These are phyloP conservation scores for Rhizopogon vulgaris DNA, from an alignment of 768 basidiomycete species.

Conservation along the genomic window DNA sequence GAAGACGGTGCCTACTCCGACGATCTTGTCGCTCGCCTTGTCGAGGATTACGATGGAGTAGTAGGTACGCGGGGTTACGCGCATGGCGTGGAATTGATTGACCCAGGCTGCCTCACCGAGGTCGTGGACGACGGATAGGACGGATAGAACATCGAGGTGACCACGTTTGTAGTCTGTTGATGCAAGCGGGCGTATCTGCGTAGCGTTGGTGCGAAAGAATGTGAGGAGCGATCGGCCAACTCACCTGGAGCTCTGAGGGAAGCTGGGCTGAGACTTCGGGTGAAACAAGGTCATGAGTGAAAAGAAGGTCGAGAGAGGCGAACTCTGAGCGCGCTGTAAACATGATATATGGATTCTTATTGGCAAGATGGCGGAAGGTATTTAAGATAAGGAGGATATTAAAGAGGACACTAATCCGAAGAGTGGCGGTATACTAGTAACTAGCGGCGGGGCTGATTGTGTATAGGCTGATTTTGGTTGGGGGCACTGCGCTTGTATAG, in stretches of 20 bases:
- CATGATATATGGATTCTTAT: slow-evolving; percentile 9
- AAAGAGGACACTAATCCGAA: neutral
- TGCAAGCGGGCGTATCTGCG: slow-evolving; percentile 87
- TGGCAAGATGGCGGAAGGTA: neutral
- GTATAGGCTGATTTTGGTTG: too few relatives aligned
- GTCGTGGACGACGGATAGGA: slow-evolving; percentile 66
- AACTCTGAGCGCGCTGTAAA: slow-evolving; percentile 43
- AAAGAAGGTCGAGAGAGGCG: slow-evolving; percentile 66
- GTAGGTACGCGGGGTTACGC: slow-evolving; percentile 59
- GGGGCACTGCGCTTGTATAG: too few relatives aligned
- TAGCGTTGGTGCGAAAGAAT: neutral
- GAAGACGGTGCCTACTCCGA: slow-evolving; percentile 78
- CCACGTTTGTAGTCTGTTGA: slow-evolving; percentile 77
- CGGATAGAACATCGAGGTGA: slow-evolving; percentile 75
- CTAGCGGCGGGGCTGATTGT: too few relatives aligned
- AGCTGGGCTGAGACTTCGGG: slow-evolving; percentile 51
- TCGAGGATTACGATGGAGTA: slow-evolving; percentile 81
- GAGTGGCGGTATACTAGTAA: too few relatives aligned
- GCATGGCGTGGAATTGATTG: slow-evolving; percentile 59
- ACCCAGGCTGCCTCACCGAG: slow-evolving; percentile 63
- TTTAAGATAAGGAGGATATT: slow-evolving; percentile 3
- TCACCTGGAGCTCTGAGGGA: slow-evolving; percentile 62
- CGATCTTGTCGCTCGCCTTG: slow-evolving; percentile 67
- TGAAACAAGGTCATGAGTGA: slow-evolving; percentile 68
- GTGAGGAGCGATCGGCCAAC: slow-evolving; percentile 18